These are phyloP conservation scores for Aspergillus ochraceoroseus DNA, from an alignment of 2,329 filamentous ascomycete species.

Conservation along the genomic window DNA sequence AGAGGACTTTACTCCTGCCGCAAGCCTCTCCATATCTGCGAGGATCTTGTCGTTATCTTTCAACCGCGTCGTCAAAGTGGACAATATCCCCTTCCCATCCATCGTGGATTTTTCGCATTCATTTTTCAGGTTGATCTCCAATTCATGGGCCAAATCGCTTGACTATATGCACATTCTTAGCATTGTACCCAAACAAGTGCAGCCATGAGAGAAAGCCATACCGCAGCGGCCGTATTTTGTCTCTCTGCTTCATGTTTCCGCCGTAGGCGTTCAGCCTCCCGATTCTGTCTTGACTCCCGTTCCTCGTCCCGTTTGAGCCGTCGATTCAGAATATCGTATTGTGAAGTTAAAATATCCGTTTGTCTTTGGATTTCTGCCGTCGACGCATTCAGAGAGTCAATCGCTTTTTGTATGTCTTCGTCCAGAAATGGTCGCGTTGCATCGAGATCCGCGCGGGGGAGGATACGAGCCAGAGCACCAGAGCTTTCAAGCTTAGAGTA, in stretches of 20 bases:
- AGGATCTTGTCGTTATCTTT: constrained; percentile 39
- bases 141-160: constrained; percentile 32
- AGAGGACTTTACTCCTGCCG: constrained; percentile 27
- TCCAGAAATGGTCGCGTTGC: constrained; percentile 39
- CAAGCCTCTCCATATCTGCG: constrained; percentile 28
- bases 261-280: constrained; percentile 29
- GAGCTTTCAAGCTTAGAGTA: constrained; percentile 35
- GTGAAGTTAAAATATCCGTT: constrained; percentile 29
- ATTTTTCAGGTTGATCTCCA: constrained; percentile 30
- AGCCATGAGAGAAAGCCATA: constrained; percentile 19
- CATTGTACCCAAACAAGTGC: background rate
- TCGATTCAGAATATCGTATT: constrained; percentile 31
- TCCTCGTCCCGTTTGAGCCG: constrained; percentile 24
- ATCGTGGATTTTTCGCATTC: constrained; percentile 30
- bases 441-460: constrained; percentile 26
- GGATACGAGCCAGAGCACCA: constrained; percentile 27
- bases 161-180: constrained; percentile 28
- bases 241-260: constrained; percentile 35
- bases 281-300: constrained; percentile 22
- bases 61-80: constrained; percentile 30
- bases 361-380: constrained; percentile 36
- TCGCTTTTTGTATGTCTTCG: constrained; percentile 36
- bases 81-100: constrained; percentile 35
- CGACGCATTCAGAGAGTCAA: constrained; percentile 35
- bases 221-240: constrained; percentile 33